Evolutionary conservation across 129 eudicot genomes (phyloP).

Genomic region (Rutidosis leptorrhynchoides): DNA sequence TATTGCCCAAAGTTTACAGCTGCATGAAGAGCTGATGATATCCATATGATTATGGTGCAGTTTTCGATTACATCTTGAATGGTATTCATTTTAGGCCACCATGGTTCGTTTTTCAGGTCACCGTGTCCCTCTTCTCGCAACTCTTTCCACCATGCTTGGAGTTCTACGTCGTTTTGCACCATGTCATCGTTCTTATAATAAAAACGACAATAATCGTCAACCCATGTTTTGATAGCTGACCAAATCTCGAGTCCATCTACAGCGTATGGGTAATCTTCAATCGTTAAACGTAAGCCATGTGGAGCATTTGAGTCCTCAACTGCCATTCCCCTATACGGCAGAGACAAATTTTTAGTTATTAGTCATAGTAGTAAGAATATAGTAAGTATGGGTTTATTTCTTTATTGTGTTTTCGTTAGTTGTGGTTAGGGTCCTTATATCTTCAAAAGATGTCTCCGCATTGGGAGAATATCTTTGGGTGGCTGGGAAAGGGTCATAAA

Average conservation of each 20-base stretch:
- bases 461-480: no score
- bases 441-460: no score
- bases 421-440: no score
- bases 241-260: slow-evolving; percentile 60
- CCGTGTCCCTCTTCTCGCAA: slow-evolving; percentile 51
- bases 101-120: slow-evolving; percentile 46
- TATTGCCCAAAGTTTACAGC: slow-evolving; percentile 67
- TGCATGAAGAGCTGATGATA: slow-evolving; percentile 61
- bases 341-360: background rate
- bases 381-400: no score
- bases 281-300: slow-evolving; percentile 42
- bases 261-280: slow-evolving; percentile 61
- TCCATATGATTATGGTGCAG: slow-evolving; percentile 56
- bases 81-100: slow-evolving; percentile 61
- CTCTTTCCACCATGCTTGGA: slow-evolving; percentile 64
- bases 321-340: slow-evolving; percentile 54
- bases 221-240: slow-evolving; percentile 56
- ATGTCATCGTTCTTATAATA: slow-evolving; percentile 42
- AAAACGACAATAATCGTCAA: slow-evolving; percentile 38
- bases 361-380: background rate
- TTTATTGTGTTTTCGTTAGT: no score
- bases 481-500: no score
- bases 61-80: slow-evolving; percentile 32
- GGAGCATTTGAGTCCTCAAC: slow-evolving; percentile 38
- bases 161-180: slow-evolving; percentile 41